phyloP scores from a whole-genome alignment of 495 filamentous ascomycete species.

The Parachaetomium inaequale region DNA sequence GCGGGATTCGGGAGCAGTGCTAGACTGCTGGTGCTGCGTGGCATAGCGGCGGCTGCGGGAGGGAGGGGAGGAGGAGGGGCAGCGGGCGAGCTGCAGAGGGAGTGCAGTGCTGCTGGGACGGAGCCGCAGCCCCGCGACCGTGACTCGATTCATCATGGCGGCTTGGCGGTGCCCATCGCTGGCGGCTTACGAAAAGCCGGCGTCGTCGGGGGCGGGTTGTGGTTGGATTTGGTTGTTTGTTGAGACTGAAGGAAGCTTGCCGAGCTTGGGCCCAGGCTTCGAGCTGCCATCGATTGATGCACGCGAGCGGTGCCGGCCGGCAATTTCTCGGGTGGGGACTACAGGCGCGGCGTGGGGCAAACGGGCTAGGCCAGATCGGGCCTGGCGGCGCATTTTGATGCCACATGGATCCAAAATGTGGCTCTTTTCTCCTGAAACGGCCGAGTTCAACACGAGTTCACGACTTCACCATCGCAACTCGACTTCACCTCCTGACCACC shows the following conservation, averaged over 20 bases:
- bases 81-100: background rate
- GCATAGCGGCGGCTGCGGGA: slow-evolving; percentile 30
- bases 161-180: slow-evolving; percentile 28
- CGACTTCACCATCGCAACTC: slow-evolving; percentile 9
- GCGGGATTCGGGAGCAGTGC: slow-evolving; percentile 9
- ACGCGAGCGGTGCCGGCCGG: slow-evolving; percentile 22
- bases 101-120: background rate
- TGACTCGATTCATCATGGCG: slow-evolving; percentile 29
- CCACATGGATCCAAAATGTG: slow-evolving; percentile 35
- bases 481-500: background rate
- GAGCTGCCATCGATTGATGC: background rate
- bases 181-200: slow-evolving; percentile 19
- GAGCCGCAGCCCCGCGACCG: slow-evolving; percentile 18
- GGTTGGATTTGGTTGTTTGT: slow-evolving; percentile 3
- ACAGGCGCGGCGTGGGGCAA: slow-evolving; percentile 14
- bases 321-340: slow-evolving; percentile 25
- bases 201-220: background rate
- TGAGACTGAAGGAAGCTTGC: background rate
- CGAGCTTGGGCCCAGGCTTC: slow-evolving; percentile 8
- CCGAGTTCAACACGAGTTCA: slow-evolving; percentile 16
- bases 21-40: slow-evolving; percentile 27
- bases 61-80: background rate
- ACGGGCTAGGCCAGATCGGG: slow-evolving; percentile 14
- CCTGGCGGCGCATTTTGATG: slow-evolving; percentile 28
- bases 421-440: slow-evolving; percentile 27